These are phyloP conservation scores for Citrullus colocynthis DNA, from an alignment of 306 rosid genomes.

Conservation along the genomic window DNA sequence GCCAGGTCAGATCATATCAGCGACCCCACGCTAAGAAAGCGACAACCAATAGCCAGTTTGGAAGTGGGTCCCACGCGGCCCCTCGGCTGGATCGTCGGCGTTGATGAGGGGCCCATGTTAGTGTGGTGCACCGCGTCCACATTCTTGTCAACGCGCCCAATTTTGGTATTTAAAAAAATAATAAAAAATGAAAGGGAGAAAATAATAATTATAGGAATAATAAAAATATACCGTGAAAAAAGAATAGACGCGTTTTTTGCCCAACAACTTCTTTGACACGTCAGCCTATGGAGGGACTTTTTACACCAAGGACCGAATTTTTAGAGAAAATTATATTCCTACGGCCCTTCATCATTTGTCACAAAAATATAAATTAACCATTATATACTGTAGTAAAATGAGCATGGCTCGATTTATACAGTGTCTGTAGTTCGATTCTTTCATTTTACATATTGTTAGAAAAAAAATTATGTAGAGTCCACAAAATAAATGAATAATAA, in stretches of 20 bases:
- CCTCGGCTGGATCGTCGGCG: slow-evolving; percentile 30
- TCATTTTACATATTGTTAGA: too few species aligned
- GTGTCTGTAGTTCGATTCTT: too few species aligned
- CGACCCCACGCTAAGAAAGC: slow-evolving; percentile 14
- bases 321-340: too few species aligned
- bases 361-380: too few species aligned
- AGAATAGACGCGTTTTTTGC: slow-evolving; percentile 1
- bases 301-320: not conserved
- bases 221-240: not conserved
- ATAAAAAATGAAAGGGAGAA: too few species aligned
- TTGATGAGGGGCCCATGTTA: slow-evolving; percentile 11
- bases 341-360: too few species aligned
- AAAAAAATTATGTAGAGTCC: too few species aligned
- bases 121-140: slow-evolving; percentile 34
- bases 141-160: slow-evolving; percentile 16
- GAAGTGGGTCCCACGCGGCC: slow-evolving; percentile 31
- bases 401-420: too few species aligned
- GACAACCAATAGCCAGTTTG: slow-evolving; percentile 11
- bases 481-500: too few species aligned
- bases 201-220: too few species aligned
- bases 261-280: not conserved
- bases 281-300: not conserved
- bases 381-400: too few species aligned
- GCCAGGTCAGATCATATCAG: not conserved
- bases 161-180: not conserved